Percentiles rank a stretch among this genome's conserved stretches.
phyloP scores from a whole-genome alignment of 305 asterid genomes.

The Fraxinus sp. region DNA sequence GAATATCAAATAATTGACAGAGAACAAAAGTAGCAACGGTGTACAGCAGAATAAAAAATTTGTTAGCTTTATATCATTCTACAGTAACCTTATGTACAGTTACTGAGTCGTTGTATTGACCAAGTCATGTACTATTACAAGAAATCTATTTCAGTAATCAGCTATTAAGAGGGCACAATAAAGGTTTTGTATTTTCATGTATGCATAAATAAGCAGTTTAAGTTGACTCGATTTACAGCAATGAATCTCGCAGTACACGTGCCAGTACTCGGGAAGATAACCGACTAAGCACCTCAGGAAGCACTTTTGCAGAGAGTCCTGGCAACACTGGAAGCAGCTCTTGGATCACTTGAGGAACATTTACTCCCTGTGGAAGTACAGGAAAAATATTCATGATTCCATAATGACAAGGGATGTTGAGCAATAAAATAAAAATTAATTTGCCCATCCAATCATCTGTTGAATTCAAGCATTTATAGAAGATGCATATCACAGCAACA shows the following conservation, averaged over 20 bases:
- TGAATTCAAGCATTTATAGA: neutral
- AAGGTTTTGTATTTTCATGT: conserved; percentile 13
- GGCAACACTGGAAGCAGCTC: conserved; percentile 94
- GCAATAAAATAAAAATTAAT: neutral
- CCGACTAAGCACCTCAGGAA: conserved; percentile 82
- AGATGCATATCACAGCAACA: neutral
- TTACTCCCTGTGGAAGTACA: conserved; percentile 53
- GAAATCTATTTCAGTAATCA: neutral
- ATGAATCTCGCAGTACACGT: conserved; percentile 66
- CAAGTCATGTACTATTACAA: neutral
- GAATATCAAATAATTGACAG: neutral
- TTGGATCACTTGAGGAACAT: conserved; percentile 63
- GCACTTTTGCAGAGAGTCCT: conserved; percentile 76
- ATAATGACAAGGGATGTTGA: neutral
- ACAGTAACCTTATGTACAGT: neutral
- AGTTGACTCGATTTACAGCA: conserved; percentile 39
- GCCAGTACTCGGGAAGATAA: conserved; percentile 82
- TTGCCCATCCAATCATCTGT: neutral
- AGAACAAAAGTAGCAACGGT: neutral
- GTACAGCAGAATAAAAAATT: neutral
- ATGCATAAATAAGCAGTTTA: conserved; percentile 22
- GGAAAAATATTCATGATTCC: conserved; percentile 16
- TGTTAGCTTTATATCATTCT: neutral
- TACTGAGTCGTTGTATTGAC: neutral
- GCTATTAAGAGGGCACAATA: neutral